Evolutionary conservation across 768 basidiomycete species (phyloP).

Genomic region (Cyclocybe aegerita): DNA sequence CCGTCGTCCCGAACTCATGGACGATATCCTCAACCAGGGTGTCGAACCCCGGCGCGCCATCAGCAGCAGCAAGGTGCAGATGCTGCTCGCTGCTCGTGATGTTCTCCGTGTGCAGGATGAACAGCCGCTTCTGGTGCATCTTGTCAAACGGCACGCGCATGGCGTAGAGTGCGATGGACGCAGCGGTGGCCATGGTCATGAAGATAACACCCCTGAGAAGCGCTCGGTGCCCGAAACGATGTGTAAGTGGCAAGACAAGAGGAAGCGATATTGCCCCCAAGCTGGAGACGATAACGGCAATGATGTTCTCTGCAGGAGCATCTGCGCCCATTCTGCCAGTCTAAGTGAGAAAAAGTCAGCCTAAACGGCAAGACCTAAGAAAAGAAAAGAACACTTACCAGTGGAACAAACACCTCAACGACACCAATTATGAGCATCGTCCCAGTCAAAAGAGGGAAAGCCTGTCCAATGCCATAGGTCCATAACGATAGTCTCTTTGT

Average conservation of each 20-base stretch:
- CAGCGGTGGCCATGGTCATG: slow-evolving; percentile 43
- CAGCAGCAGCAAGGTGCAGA: slow-evolving; percentile 80
- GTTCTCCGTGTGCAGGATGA: slow-evolving; percentile 83
- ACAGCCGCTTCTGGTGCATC: slow-evolving; percentile 86
- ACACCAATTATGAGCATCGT: slow-evolving; percentile 58
- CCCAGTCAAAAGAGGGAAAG: slow-evolving; percentile 55
- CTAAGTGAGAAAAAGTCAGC: slow-evolving; percentile 30
- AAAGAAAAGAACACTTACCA: slow-evolving; percentile 45
- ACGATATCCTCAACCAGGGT: slow-evolving; percentile 62
- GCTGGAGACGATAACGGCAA: slow-evolving; percentile 71
- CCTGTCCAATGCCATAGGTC: slow-evolving; percentile 64
- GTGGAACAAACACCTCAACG: slow-evolving; percentile 86
- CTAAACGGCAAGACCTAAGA: slow-evolving; percentile 1
- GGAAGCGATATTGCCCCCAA: slow-evolving; percentile 60
- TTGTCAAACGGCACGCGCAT: slow-evolving; percentile 67
- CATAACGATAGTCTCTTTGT: slow-evolving; percentile 46
- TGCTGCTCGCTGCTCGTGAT: slow-evolving; percentile 70
- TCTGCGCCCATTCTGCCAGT: slow-evolving; percentile 82
- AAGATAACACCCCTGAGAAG: slow-evolving; percentile 41
- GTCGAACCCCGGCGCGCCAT: slow-evolving; percentile 77
- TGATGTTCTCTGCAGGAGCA: slow-evolving; percentile 86
- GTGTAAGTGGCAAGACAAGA: slow-evolving; percentile 66
- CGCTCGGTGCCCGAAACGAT: slow-evolving; percentile 55
- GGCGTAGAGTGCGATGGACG: slow-evolving; percentile 62
- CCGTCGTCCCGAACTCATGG: slow-evolving; percentile 51